These are phyloP conservation scores for Trichoderma sp. DNA, from an alignment of 2,329 filamentous ascomycete species.

Conservation along the genomic window DNA sequence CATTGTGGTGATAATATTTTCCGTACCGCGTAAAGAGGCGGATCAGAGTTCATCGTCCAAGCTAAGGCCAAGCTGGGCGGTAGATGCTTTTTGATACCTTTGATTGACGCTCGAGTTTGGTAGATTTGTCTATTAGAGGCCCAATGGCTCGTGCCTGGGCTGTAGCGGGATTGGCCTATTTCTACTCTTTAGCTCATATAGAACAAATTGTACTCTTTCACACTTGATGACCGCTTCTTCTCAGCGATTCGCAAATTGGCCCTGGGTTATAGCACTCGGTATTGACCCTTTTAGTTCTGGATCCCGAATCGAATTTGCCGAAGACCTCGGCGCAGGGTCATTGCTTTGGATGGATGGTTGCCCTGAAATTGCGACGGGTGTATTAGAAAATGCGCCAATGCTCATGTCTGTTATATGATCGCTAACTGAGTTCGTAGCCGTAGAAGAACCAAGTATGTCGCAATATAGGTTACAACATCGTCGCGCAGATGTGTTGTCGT, in stretches of 20 bases:
- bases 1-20: neutral
- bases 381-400: neutral
- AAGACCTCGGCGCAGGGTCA: neutral
- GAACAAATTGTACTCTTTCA: neutral
- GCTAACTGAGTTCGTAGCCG: neutral
- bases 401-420: neutral
- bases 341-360: neutral
- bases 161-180: neutral
- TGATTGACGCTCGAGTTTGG: neutral
- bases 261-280: neutral
- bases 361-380: neutral
- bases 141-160: neutral
- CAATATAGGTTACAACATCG: neutral
- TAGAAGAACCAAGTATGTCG: neutral
- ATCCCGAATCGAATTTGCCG: neutral
- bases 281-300: neutral
- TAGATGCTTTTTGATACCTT: neutral
- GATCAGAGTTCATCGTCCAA: neutral
- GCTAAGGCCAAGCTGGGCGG: neutral
- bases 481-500: neutral
- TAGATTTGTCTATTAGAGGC: neutral
- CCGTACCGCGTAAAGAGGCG: neutral
- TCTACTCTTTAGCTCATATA: neutral
- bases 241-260: neutral
- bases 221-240: neutral